These are phyloP conservation scores for Gynostemma pentaphyllum DNA, from an alignment of 306 rosid genomes.

Conservation along the genomic window DNA sequence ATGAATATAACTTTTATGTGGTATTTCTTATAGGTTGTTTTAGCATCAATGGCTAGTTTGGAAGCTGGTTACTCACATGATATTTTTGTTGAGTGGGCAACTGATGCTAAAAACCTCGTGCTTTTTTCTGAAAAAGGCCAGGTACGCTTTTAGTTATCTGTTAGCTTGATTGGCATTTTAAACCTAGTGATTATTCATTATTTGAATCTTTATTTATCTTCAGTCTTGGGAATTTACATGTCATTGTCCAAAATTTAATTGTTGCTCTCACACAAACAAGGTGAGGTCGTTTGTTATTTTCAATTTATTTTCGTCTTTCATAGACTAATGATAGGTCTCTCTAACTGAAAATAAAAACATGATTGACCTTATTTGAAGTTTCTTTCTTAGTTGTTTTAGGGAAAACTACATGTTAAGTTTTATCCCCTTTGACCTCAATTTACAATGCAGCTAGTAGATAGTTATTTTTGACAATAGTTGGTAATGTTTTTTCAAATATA, in stretches of 20 bases:
- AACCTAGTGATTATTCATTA: not conserved
- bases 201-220: not conserved
- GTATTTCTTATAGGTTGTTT: slow-evolving; percentile 54
- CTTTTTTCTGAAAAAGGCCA: slow-evolving; percentile 94
- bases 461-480: not conserved
- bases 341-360: not conserved
- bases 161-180: not conserved
- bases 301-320: not conserved
- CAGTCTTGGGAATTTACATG: not conserved
- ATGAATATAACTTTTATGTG: slow-evolving; percentile 11
- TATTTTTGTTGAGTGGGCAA: slow-evolving; percentile 88
- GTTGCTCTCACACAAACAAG: not conserved
- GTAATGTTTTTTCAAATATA: not conserved
- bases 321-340: not conserved
- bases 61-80: slow-evolving; percentile 98
- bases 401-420: not conserved
- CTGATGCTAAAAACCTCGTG: slow-evolving; percentile 62
- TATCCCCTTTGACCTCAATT: not conserved
- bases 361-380: not conserved
- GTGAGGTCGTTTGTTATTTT: not conserved
- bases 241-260: not conserved
- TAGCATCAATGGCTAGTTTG: slow-evolving; percentile 97
- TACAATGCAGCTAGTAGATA: not conserved
- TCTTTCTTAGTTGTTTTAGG: not conserved
- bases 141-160: slow-evolving; percentile 38